Percentiles rank a stretch among this genome's conserved stretches.
These are phyloP conservation scores for Collybia mongolica DNA, from an alignment of 768 basidiomycete species.

Conservation along the genomic window DNA sequence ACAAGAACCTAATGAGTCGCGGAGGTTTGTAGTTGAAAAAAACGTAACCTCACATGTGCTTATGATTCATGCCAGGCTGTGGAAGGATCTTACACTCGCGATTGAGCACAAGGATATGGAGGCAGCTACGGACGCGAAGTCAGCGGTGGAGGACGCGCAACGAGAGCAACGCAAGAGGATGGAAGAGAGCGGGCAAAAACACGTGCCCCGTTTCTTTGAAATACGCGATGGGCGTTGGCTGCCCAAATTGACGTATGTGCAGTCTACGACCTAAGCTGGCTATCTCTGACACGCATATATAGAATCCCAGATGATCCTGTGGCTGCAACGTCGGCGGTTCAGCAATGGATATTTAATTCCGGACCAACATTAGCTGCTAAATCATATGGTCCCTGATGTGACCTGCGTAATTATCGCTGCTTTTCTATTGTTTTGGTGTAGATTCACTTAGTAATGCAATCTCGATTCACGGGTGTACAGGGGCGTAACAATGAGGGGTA, in stretches of 20 bases:
- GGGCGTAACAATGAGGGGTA: constrained; percentile 22
- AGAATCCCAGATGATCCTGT: constrained; percentile 74
- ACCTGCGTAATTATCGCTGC: constrained; percentile 4
- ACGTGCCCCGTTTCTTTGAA: constrained; percentile 82
- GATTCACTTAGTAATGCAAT: constrained; percentile 26
- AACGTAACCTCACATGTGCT: not conserved
- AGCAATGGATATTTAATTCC: constrained; percentile 74
- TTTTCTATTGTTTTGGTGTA: constrained; percentile 19
- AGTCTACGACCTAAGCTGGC: not conserved
- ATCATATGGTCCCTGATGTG: constrained; percentile 5
- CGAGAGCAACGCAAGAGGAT: constrained; percentile 72
- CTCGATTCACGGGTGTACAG: constrained; percentile 27
- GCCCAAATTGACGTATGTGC: constrained; percentile 71
- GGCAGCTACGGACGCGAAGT: constrained; percentile 88
- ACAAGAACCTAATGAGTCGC: constrained; percentile 90
- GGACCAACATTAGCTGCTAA: constrained; percentile 1
- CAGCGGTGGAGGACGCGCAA: constrained; percentile 88
- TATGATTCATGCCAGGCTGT: constrained; percentile 49
- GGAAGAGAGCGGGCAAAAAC: constrained; percentile 70
- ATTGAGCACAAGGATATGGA: constrained; percentile 92
- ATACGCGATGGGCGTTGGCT: constrained; percentile 74
- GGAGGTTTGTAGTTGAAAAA: constrained; percentile 47
- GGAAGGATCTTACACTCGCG: constrained; percentile 81
- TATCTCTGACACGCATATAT: constrained; percentile 6
- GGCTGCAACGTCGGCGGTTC: constrained; percentile 62